Evolutionary conservation across 805 yeast species (phyloP).

Genomic region (Metschnikowia borealis): DNA sequence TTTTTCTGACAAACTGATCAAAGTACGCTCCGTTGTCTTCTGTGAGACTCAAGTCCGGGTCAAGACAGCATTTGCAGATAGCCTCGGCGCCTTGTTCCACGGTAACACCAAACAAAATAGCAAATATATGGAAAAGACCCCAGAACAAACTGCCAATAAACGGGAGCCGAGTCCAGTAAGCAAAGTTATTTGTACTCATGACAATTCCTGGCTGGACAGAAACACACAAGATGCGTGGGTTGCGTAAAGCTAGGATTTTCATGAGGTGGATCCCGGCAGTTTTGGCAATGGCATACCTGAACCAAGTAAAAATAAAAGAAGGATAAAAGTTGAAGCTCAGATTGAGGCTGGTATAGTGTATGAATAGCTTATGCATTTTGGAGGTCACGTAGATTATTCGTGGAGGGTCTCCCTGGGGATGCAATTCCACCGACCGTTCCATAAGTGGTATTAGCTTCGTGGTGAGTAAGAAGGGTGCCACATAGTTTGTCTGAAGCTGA

Average conservation of each 20-base stretch:
- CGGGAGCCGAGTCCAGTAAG: conserved; percentile 76
- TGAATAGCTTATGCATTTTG: conserved; percentile 56
- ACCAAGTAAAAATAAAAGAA: conserved; percentile 67
- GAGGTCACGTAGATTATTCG: conserved; percentile 64
- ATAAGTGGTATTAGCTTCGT: conserved; percentile 53
- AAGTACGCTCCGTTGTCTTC: conserved; percentile 68
- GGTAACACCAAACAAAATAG: conserved; percentile 64
- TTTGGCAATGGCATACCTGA: conserved; percentile 74
- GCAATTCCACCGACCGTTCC: conserved; percentile 33
- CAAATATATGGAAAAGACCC: conserved; percentile 66
- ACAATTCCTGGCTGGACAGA: conserved; percentile 84
- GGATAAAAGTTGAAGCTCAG: conserved; percentile 56
- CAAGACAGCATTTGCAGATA: conserved; percentile 58
- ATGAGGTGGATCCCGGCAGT: conserved; percentile 73
- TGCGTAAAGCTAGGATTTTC: conserved; percentile 56
- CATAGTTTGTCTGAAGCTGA: conserved; percentile 74
- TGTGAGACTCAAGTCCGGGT: conserved; percentile 44
- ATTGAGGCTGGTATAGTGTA: conserved; percentile 44
- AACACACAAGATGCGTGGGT: conserved; percentile 61
- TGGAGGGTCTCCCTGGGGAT: conserved; percentile 35
- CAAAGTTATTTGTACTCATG: conserved; percentile 73
- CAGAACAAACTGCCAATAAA: conserved; percentile 72
- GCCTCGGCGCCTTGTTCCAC: conserved; percentile 70
- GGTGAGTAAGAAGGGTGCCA: conserved; percentile 71
- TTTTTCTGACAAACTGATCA: conserved; percentile 42